phyloP scores from a whole-genome alignment of 2,329 filamentous ascomycete genomes.

The Endothia cerciana region DNA sequence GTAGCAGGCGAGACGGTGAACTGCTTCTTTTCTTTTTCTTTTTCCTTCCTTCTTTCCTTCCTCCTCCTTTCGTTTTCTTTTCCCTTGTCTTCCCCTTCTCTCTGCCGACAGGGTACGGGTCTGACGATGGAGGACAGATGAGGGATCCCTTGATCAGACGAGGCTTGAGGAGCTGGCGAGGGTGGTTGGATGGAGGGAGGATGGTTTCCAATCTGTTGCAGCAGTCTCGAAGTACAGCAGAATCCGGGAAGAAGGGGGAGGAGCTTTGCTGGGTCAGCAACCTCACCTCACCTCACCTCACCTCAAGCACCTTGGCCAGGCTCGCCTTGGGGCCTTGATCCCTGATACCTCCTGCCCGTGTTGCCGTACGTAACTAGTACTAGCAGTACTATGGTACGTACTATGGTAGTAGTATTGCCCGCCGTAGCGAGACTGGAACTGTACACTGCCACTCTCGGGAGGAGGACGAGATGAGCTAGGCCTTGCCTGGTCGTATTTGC shows the following conservation, averaged over 20 bases:
- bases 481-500: not conserved
- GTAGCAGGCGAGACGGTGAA: not conserved
- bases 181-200: not conserved
- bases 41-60: not conserved
- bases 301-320: not conserved
- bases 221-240: not conserved
- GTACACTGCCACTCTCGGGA: not conserved
- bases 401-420: no score
- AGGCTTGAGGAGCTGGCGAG: not conserved
- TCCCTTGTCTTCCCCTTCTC: not conserved
- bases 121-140: not conserved
- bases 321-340: not conserved
- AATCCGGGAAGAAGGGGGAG: not conserved
- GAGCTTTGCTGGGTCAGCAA: not conserved
- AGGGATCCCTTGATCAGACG: not conserved
- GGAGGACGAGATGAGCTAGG: conserved; percentile 4
- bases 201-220: conserved; percentile 1
- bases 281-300: not conserved
- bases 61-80: not conserved
- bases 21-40: conserved; percentile 2
- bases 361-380: no score
- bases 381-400: no score
- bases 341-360: not conserved
- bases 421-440: no score
- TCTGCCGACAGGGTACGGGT: not conserved